Conservation (phyloP, 768 basidiomycete genomes). For the Russula sp. region DNA sequence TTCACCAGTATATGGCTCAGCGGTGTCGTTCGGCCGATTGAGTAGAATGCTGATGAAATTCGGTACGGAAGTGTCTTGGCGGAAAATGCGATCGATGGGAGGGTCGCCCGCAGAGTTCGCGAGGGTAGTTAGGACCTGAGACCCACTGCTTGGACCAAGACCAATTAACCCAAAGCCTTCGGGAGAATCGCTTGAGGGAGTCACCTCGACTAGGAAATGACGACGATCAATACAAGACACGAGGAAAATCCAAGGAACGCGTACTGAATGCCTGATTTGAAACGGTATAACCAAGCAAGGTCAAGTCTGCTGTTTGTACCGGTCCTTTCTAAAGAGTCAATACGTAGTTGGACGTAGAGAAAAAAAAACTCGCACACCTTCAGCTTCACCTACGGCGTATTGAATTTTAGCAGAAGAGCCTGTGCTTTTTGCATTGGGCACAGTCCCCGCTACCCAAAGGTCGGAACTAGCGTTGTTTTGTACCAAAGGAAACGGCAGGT, state of each 20-base stretch:
- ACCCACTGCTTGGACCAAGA: constrained; percentile 58
- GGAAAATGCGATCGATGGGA: constrained; percentile 64
- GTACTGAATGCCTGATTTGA: constrained; percentile 49
- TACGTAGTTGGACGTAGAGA: neutral
- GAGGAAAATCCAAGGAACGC: constrained; percentile 26
- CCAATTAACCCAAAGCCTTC: constrained; percentile 47
- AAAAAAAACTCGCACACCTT: constrained; percentile 20
- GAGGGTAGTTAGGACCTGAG: constrained; percentile 40
- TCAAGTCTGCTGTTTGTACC: constrained; percentile 44
- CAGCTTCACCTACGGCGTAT: constrained; percentile 53
- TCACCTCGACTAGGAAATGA: constrained; percentile 41
- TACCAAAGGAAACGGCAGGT: neutral
- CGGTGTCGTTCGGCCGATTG: constrained; percentile 54
- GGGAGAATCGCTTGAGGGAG: constrained; percentile 34
- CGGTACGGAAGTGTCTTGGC: constrained; percentile 50
- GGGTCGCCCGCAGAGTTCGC: constrained; percentile 45
- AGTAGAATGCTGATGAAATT: constrained; percentile 65
- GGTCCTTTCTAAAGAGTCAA: constrained; percentile 35
- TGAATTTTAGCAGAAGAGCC: constrained; percentile 41
- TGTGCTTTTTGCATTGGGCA: constrained; percentile 42
- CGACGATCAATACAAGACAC: neutral
- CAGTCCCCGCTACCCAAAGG: constrained; percentile 53
- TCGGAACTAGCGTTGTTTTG: constrained; percentile 48
- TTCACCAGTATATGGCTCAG: constrained; percentile 51
- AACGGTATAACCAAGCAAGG: constrained; percentile 47